Conservation (phyloP, 140 eudicot species). For the Senecio squalidus region DNA sequence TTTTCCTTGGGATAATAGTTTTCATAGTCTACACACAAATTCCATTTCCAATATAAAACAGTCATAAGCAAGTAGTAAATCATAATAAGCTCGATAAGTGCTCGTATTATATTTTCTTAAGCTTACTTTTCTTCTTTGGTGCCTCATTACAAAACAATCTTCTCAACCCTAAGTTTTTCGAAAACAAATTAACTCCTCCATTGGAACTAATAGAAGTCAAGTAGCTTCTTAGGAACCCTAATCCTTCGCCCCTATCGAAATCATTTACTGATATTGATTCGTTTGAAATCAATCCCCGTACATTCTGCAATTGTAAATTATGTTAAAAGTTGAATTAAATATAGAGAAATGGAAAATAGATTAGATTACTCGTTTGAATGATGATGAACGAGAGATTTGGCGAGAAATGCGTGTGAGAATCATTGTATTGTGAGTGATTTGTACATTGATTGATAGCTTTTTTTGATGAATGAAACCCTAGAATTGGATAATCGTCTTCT, state of each 20-base stretch:
- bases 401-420: constrained; percentile 47
- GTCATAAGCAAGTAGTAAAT: neutral
- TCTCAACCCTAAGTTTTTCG: constrained; percentile 27
- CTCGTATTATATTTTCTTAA: neutral
- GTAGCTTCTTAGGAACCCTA: constrained; percentile 46
- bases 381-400: constrained; percentile 37
- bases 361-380: constrained; percentile 36
- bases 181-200: constrained; percentile 12
- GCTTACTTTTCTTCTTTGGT: constrained; percentile 46
- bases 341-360: neutral
- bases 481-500: no score
- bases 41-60: neutral
- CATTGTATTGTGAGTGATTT: no score
- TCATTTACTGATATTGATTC: neutral
- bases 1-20: constrained; percentile 59
- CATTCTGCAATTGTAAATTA: constrained; percentile 27
- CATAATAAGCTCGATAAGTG: neutral
- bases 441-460: no score
- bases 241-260: no score
- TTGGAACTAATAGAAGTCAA: constrained; percentile 40
- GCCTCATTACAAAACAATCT: constrained; percentile 46
- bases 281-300: no score
- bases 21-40: constrained; percentile 50
- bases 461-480: no score
- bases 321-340: neutral